Evolutionary conservation across 129 eudicot genomes (phyloP).

Genomic region (Arctium lappa): DNA sequence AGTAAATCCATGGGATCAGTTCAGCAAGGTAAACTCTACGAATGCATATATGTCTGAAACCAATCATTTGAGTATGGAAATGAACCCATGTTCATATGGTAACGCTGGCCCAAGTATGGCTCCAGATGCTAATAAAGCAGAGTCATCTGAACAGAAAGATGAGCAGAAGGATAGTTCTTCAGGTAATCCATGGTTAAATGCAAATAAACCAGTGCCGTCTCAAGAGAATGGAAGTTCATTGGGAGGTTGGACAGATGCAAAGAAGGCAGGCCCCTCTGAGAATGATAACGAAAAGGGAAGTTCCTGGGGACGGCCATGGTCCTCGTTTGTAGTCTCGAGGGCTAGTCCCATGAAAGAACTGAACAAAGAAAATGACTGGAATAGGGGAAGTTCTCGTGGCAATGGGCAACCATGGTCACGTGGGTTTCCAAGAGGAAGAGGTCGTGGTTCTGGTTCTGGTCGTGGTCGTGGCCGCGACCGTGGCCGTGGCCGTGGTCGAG

Average conservation of each 20-base stretch:
- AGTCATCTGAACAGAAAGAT: slow-evolving; percentile 18
- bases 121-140: slow-evolving; percentile 16
- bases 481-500: slow-evolving; percentile 30
- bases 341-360: slow-evolving; percentile 44
- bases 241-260: slow-evolving; percentile 19
- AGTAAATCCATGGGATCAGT: slow-evolving; percentile 56
- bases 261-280: slow-evolving; percentile 10
- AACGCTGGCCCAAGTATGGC: slow-evolving; percentile 23
- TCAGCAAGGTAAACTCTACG: slow-evolving; percentile 42
- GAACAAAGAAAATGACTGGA: slow-evolving; percentile 28
- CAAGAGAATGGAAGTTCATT: slow-evolving; percentile 12
- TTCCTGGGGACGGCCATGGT: slow-evolving; percentile 46
- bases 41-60: slow-evolving; percentile 25
- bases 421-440: slow-evolving; percentile 24
- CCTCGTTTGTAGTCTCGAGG: slow-evolving; percentile 35
- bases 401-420: slow-evolving; percentile 19
- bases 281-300: slow-evolving; percentile 22
- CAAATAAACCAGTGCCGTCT: slow-evolving; percentile 9
- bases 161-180: slow-evolving; percentile 15
- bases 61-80: slow-evolving; percentile 31
- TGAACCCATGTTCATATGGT: slow-evolving; percentile 40
- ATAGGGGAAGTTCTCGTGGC: slow-evolving; percentile 30
- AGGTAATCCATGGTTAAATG: slow-evolving; percentile 24
- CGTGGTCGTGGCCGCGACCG: slow-evolving; percentile 20
- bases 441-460: slow-evolving; percentile 1